phyloP scores from a whole-genome alignment of 2,329 filamentous ascomycete species.

The Microdochium trichocladiopsis region DNA sequence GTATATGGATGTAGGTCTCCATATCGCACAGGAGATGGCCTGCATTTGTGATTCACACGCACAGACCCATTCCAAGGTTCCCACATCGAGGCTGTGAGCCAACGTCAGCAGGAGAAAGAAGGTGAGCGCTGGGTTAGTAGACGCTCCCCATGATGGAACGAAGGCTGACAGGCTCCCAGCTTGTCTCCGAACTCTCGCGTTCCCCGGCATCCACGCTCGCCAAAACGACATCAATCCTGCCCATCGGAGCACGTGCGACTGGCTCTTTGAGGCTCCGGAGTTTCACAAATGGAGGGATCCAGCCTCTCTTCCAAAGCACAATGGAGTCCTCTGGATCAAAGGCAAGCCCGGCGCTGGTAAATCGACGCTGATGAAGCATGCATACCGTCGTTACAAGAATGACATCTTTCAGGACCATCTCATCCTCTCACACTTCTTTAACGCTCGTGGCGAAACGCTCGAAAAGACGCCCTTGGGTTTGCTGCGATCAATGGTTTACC shows the following conservation, averaged over 20 bases:
- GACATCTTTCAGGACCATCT: constrained; percentile 1
- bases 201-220: constrained; percentile 8
- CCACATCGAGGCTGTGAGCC: neutral
- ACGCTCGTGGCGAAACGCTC: constrained; percentile 8
- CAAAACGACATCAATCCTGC: constrained; percentile 6
- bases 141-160: neutral
- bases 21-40: neutral
- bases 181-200: constrained; percentile 7
- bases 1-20: neutral
- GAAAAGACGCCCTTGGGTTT: constrained; percentile 13
- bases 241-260: constrained; percentile 10
- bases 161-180: neutral
- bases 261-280: constrained; percentile 10
- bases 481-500: constrained; percentile 10
- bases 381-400: constrained; percentile 2
- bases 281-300: constrained; percentile 12
- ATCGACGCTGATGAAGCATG: constrained; percentile 15
- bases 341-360: constrained; percentile 19
- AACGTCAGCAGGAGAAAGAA: neutral
- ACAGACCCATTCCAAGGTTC: neutral
- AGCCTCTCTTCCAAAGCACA: constrained; percentile 3
- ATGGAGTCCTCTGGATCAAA: constrained; percentile 19
- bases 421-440: constrained; percentile 12
- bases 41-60: neutral
- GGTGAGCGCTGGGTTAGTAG: neutral